Evolutionary conservation across 83 land plant genomes (phyloP), one percentile per base, ranked within the genome.

Genomic region (Diphasiastrum complanatum): DNA sequence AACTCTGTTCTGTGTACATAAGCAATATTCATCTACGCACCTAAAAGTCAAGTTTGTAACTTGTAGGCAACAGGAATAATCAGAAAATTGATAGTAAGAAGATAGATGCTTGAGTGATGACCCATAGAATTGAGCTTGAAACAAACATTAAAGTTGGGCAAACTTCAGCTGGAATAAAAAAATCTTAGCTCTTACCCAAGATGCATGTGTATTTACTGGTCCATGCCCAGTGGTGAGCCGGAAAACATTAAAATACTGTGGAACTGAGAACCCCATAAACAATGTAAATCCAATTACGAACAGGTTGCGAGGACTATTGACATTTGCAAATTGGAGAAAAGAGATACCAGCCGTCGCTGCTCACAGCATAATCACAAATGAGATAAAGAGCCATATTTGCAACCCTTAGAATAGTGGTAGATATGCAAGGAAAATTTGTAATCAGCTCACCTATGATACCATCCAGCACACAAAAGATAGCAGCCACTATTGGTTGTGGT

Each of bases 401-500:
- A 5, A 3, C 4, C 16, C 43, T 40, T 16, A 8, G 43, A 27
- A 31, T 18, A 64, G 50, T 10, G 31, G 11, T 50, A 8, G 10
- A 64, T 45, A 18, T 64, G 2, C 2, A 31, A 24, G 28, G 12
- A 18, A 4, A 23, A 10, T 10, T 33, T 26, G 25, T 3, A 3
- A 18, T 18, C 30, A 1, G 14, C 95, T n/a, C 71, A 91, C 95
- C 97, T 23, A 85, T 85, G 70, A 90, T 80, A n/a, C 75, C 96
- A 70, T 87, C 85, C 71, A 85, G 70, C 18, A 91, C 62, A 71
- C 95, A 91, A 29, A 85, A 85, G 18, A 87, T 45, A 51, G 95
- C 95, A 32, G 87, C 95, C 10, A 87, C 67, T 23, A 91, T 87
- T 28, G 97, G 82, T 37, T 75, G 58, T 18, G 97, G 95, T 38